Evolutionary conservation across 768 basidiomycete genomes (phyloP), one percentile per base, ranked within the genome.

Genomic region (Hortiboletus flavorubellus): DNA sequence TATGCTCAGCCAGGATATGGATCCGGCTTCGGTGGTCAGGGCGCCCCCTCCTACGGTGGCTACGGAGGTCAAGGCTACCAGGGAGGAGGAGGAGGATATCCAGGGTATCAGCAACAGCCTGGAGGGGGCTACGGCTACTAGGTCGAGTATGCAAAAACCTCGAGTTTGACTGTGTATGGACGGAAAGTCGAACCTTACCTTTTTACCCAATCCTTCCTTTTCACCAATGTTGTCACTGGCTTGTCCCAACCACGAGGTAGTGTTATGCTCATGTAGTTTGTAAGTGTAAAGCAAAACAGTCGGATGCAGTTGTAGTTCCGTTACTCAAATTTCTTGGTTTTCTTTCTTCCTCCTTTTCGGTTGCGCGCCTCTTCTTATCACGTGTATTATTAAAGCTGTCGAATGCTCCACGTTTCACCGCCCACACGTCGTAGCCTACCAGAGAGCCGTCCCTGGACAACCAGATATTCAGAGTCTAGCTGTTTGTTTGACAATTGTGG

Each of bases 61-160:
- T 67, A 69, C 18, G 1, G 11, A 30, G 54, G 41, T 8, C 63
- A 49, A 38, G 63, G 63, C 15, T 62, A 60, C 40, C 53, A 63
- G 38, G 63, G 55, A 3, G 60, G 60, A 10, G 73, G n/a, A n/a
- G n/a, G 62, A 9, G 73, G 63, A 47, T 69, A 70, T 15, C 1
- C 3, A 8, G 70, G 57, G 34, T 70, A 69, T 38, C 64, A 68
- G 30, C 67, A 65, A 39, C 72, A 60, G 37, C 1, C 31, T 21
- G 64, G 60, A 3, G 46, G 63, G 9, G 73, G 72, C 37, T 65
- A 67, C 23, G 56, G 66, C 31, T 71, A 75, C 44, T 71, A 23
- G 58, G 37, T 5, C 2, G 1, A 10, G 65, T 66, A 40, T 42
- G 50, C 51, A 9, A 35, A 21, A 14, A 8, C 18, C 9, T 18